Percentiles rank a stretch among this genome's conserved stretches.
Evolutionary conservation across 2,329 filamentous ascomycete genomes (phyloP).

Genomic region (Fusarium mundagurra): DNA sequence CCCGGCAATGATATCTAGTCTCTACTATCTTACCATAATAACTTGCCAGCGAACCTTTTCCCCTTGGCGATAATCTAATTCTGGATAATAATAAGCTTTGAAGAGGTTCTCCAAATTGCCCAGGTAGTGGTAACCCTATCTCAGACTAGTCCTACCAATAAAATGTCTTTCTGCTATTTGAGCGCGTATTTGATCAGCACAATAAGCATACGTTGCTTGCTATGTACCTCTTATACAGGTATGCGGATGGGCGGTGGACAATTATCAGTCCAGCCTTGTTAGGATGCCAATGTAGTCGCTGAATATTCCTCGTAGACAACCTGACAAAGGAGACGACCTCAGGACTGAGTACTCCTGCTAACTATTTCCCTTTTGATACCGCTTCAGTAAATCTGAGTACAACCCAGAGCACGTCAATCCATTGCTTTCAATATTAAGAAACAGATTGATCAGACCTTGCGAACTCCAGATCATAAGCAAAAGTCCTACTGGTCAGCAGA

Average conservation of each 20-base stretch:
- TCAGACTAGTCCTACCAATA: neutral
- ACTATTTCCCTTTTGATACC: neutral
- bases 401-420: neutral
- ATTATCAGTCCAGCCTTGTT: too few species aligned
- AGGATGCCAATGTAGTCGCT: neutral
- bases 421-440: neutral
- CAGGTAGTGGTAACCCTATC: accelerated
- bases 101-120: neutral
- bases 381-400: too few species aligned
- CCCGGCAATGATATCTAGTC: neutral
- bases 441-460: neutral
- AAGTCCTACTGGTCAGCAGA: neutral
- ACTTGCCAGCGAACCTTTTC: accelerated
- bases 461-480: neutral
- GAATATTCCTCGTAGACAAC: neutral
- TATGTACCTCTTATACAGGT: neutral
- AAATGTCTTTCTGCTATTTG: neutral
- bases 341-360: neutral
- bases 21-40: neutral
- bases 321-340: too few species aligned
- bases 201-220: neutral
- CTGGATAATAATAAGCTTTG: neutral
- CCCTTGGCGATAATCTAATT: neutral
- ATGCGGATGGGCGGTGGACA: neutral
- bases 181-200: neutral